Conservation (phyloP, 176 grass and related monocot genomes). For the Aegilops longissima region DNA sequence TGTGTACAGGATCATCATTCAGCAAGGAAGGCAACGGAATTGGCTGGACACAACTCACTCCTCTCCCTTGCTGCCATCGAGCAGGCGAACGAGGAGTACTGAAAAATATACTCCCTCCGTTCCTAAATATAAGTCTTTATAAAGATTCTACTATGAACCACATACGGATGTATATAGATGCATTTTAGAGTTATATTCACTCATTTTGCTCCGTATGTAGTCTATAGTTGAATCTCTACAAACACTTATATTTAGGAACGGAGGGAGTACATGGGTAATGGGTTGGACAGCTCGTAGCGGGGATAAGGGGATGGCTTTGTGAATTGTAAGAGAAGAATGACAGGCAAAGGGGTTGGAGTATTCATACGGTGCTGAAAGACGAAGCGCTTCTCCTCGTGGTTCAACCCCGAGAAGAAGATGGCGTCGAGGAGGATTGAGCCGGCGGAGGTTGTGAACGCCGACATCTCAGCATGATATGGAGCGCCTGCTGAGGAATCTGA, state of each 20-base stretch:
- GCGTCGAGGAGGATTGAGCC: not conserved
- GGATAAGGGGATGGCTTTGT: too few species aligned
- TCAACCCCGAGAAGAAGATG: slow-evolving; percentile 40
- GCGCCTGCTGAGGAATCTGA: slow-evolving; percentile 24
- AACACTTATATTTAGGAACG: too few species aligned
- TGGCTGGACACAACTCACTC: not conserved
- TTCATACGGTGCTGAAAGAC: slow-evolving; percentile 26
- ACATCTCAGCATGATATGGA: not conserved
- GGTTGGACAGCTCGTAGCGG: too few species aligned
- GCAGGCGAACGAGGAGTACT: not conserved
- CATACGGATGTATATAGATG: too few species aligned
- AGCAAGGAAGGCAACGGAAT: not conserved
- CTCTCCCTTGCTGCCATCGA: slow-evolving; percentile 6
- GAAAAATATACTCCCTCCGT: too few species aligned
- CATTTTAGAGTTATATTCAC: too few species aligned
- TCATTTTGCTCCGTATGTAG: too few species aligned
- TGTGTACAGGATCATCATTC: slow-evolving; percentile 13
- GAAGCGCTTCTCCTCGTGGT: slow-evolving; percentile 57
- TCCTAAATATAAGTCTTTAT: too few species aligned
- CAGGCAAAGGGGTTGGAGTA: slow-evolving; percentile 3
- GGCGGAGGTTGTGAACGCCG: not conserved
- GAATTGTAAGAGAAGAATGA: not conserved
- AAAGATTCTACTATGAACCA: too few species aligned
- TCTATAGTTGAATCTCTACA: too few species aligned
- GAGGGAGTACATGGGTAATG: too few species aligned